These are phyloP conservation scores for Phytophthora hybrid DNA, from an alignment of 352 stramenopile genomes.

Conservation along the genomic window DNA sequence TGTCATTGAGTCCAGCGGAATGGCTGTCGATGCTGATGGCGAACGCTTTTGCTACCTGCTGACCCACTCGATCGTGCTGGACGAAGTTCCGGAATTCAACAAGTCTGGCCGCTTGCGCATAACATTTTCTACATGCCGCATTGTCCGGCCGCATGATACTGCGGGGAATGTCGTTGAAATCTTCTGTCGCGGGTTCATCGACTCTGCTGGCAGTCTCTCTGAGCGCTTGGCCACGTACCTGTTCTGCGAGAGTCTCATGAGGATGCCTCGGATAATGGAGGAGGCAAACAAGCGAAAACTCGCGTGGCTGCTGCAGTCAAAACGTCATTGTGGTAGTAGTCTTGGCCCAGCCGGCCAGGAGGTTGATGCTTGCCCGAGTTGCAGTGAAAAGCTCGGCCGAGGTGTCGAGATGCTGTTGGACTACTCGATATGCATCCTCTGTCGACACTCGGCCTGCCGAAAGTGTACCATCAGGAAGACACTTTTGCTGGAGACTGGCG, in stretches of 20 bases:
- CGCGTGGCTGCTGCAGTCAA: constrained; percentile 40
- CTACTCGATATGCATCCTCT: constrained; percentile 48
- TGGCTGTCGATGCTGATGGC: constrained; percentile 38
- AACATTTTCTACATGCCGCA: constrained; percentile 47
- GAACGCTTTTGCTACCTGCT: constrained; percentile 45
- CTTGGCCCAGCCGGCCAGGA: neutral
- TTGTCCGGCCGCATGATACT: constrained; percentile 32
- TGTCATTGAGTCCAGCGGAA: constrained; percentile 45
- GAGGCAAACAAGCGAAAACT: constrained; percentile 57
- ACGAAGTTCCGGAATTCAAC: constrained; percentile 29
- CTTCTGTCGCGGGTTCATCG: constrained; percentile 49
- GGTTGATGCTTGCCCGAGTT: constrained; percentile 21
- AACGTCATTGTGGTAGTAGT: constrained; percentile 6
- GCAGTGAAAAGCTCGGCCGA: constrained; percentile 25
- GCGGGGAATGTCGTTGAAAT: constrained; percentile 33
- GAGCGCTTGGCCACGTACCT: constrained; percentile 32
- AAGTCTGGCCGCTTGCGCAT: constrained; percentile 37
- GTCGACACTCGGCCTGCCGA: constrained; percentile 44
- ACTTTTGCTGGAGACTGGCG: constrained; percentile 23
- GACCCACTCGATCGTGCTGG: constrained; percentile 40
- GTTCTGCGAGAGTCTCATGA: constrained; percentile 31
- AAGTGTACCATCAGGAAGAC: constrained; percentile 52
- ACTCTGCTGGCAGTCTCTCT: constrained; percentile 29
- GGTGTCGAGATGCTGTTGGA: constrained; percentile 33
- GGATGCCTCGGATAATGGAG: constrained; percentile 39